phyloP scores from a whole-genome alignment of 192 early-diverging fungal genomes.

The Rhizophagus clarus region DNA sequence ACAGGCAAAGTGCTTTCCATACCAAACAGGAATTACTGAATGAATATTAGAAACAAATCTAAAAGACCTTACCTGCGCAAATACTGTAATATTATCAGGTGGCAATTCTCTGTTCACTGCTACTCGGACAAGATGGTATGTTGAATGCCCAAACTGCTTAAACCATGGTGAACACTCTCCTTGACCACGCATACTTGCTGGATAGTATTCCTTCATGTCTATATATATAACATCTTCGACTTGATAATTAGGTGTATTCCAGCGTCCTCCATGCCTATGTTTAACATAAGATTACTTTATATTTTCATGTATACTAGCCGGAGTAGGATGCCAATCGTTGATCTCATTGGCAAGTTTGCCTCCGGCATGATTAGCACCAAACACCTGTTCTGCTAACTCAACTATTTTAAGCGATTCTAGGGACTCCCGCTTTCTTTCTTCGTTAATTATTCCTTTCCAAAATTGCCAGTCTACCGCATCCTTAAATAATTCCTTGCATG shows the following conservation, averaged over 20 bases:
- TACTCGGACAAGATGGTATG: conserved; percentile 13
- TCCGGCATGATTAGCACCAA: conserved; percentile 13
- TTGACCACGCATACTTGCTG: conserved; percentile 16
- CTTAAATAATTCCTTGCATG: conserved; percentile 23
- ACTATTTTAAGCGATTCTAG: conserved; percentile 27
- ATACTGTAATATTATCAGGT: conserved; percentile 4
- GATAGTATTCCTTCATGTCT: conserved; percentile 21
- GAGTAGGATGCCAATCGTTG: conserved; percentile 14
- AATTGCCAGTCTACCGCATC: conserved; percentile 20
- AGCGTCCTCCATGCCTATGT: conserved; percentile 1
- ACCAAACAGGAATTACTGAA: conserved; percentile 6
- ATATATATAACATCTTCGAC: conserved; percentile 16
- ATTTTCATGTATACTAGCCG: not conserved
- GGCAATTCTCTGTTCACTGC: conserved; percentile 14
- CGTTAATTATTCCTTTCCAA: conserved; percentile 15
- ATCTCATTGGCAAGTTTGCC: conserved; percentile 11
- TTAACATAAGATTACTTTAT: conserved; percentile 23
- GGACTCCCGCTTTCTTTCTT: not conserved
- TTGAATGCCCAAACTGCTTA: conserved; percentile 10
- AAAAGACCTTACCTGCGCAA: conserved; percentile 1
- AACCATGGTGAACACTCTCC: conserved; percentile 21
- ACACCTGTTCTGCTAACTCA: conserved; percentile 30
- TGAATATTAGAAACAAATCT: conserved; percentile 7
- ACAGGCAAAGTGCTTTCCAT: conserved; percentile 12
- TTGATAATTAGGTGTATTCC: conserved; percentile 16